phyloP scores from a whole-genome alignment of 2,329 filamentous ascomycete genomes.

The Botryosphaeria agaves region DNA sequence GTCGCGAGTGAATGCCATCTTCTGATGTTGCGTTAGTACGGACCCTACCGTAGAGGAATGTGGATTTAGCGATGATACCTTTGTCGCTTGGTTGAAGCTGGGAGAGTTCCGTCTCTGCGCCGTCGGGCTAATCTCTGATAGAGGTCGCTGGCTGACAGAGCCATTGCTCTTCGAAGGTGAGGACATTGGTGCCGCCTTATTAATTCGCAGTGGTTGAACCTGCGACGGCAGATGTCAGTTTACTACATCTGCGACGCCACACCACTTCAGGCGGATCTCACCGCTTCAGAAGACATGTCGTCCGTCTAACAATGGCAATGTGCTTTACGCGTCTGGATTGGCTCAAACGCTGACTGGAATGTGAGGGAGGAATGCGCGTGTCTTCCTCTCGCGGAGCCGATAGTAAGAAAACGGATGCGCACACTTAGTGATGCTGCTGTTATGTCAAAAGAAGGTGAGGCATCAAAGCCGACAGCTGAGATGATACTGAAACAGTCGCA shows the following conservation, averaged over 20 bases:
- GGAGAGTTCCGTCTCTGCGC: constrained; percentile 83
- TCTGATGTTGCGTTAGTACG: constrained; percentile 28
- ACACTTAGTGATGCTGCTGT: too few species aligned
- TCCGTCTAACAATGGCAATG: not conserved
- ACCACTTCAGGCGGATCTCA: constrained; percentile 8
- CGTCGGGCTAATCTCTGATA: constrained; percentile 77
- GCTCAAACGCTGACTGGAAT: constrained; percentile 8
- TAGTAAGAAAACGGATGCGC: too few species aligned
- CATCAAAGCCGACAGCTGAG: not conserved
- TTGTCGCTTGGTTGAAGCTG: constrained; percentile 62
- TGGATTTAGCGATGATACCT: constrained; percentile 33
- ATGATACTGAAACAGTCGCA: too few species aligned
- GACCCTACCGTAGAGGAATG: constrained; percentile 8
- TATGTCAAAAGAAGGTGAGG: not conserved
- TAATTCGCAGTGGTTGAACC: constrained; percentile 66
- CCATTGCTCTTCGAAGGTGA: constrained; percentile 49
- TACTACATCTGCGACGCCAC: not conserved
- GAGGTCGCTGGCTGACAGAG: constrained; percentile 45
- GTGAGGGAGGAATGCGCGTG: constrained; percentile 15
- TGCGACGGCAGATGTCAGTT: constrained; percentile 18
- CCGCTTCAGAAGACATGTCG: constrained; percentile 22
- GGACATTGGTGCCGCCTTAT: constrained; percentile 43
- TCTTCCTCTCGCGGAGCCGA: too few species aligned
- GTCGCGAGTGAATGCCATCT: constrained; percentile 52
- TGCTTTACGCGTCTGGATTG: too few species aligned